Conservation (phyloP, 2,329 filamentous ascomycete species). For the Hypoxylon sp. region DNA sequence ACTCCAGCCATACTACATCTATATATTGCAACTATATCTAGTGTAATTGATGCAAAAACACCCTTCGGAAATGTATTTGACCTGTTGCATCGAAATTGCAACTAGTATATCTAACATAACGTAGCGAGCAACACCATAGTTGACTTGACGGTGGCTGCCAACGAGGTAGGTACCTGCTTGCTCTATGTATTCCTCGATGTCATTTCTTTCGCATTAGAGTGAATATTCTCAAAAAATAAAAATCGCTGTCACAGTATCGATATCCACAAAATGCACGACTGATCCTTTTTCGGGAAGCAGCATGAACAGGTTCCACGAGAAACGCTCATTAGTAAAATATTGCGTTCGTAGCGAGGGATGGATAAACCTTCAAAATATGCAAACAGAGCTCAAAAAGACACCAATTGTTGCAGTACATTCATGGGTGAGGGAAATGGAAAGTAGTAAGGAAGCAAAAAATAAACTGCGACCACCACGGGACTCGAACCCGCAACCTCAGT, state of each 20-base stretch:
- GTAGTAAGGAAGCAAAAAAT: conserved; percentile 11
- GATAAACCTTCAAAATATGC: neutral
- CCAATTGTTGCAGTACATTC: too few relatives aligned
- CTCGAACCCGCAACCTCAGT: conserved; percentile 58
- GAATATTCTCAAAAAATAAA: neutral
- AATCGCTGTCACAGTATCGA: neutral
- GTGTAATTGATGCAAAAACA: neutral
- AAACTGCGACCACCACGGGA: conserved; percentile 53
- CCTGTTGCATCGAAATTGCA: neutral
- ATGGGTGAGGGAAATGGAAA: conserved; percentile 1
- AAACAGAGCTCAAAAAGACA: neutral
- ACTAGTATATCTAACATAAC: neutral
- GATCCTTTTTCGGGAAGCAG: conserved; percentile 20
- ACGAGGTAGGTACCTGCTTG: neutral
- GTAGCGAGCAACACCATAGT: neutral
- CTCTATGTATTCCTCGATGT: neutral
- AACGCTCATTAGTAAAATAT: neutral
- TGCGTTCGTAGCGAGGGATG: neutral
- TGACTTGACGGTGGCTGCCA: too few relatives aligned
- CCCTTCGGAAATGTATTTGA: neutral
- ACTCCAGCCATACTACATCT: neutral
- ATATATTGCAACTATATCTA: neutral
- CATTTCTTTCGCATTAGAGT: neutral
- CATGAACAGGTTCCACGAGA: conserved; percentile 26
- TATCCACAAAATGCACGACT: conserved; percentile 3